phyloP scores from a whole-genome alignment of 352 stramenopile genomes.

The Phytophthora constricta region DNA sequence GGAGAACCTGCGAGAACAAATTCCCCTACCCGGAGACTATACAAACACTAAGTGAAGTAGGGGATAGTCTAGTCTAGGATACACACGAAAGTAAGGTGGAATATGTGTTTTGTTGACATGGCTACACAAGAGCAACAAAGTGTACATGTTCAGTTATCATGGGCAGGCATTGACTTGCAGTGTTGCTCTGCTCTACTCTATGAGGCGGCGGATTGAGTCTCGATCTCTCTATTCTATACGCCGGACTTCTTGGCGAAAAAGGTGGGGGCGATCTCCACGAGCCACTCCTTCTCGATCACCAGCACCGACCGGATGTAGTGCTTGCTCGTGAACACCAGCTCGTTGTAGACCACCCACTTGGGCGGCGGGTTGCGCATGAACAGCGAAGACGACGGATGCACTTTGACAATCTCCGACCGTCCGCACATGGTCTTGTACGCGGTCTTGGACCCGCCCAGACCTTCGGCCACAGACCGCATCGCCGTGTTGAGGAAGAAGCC shows the following conservation, averaged over 20 bases:
- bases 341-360: conserved; percentile 90
- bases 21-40: neutral
- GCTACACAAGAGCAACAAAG: neutral
- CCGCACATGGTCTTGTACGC: conserved; percentile 89
- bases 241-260: conserved; percentile 81
- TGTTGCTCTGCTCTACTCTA: conserved; percentile 2
- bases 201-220: no score
- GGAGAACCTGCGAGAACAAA: neutral
- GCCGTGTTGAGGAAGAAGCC: conserved; percentile 91
- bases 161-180: neutral
- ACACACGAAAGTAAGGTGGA: neutral
- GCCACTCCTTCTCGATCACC: conserved; percentile 91
- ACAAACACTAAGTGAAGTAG: neutral
- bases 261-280: conserved; percentile 80
- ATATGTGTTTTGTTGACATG: neutral
- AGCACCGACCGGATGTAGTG: conserved; percentile 91
- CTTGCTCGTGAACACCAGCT: conserved; percentile 92
- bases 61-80: neutral
- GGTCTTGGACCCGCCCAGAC: conserved; percentile 74
- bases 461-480: conserved; percentile 83
- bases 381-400: conserved; percentile 89
- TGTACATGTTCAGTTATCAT: neutral
- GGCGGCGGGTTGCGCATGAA: conserved; percentile 90
- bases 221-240: conserved; percentile 15
- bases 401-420: conserved; percentile 83